Base-by-base conservation (phyloP, 164 flowering plant species). In the Magnolia sinica region DNA sequence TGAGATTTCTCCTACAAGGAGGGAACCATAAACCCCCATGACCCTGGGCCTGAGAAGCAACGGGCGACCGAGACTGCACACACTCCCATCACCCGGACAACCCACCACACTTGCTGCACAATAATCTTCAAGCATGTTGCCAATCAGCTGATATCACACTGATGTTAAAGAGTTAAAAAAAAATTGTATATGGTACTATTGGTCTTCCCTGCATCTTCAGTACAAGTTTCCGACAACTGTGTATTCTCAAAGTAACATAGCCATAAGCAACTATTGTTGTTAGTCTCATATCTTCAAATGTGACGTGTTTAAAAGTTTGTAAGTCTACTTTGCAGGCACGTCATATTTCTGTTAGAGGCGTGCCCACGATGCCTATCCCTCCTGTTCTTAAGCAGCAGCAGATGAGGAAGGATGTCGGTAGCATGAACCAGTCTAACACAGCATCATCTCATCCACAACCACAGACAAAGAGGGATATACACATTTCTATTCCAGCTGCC, bases 381-480 rank as follows among this genome's bases (percentile, higher is more conserved):
- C 70, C 89, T 64, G 79, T 72, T 68, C 88, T 93, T 16, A 37
- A 37, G 45, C 92, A 87, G 81, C 89, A 75, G 50, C 75, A 83
- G 63, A 83, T 84, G 1, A 85, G 81, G 72, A 89, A 89, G 82
- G 92, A 87, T 73, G 79, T 37, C 0, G 73, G 72, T 61, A 72
- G 67, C 16, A 64, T 14, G 65, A 89, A 83, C 65, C 88, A 86
- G 51, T 22, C 91, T 61, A 86, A 61, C 73, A 52, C 84, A 73
- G 84, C 77, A 37, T 88, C 87, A 31, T 73, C 83, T 52, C 82
- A 82, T 78, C 73, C 78, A 0, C 71, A 77, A 1, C 55, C 91
- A 52, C 91, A 86, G 79, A 73, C 74, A 37, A 94, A 86, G 81
- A 87, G 83, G 79, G 93, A 96, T 63, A 61, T 71, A 49, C 81